phyloP scores from a whole-genome alignment of 345 rosid genomes.

The Toxicodendron radicans region DNA sequence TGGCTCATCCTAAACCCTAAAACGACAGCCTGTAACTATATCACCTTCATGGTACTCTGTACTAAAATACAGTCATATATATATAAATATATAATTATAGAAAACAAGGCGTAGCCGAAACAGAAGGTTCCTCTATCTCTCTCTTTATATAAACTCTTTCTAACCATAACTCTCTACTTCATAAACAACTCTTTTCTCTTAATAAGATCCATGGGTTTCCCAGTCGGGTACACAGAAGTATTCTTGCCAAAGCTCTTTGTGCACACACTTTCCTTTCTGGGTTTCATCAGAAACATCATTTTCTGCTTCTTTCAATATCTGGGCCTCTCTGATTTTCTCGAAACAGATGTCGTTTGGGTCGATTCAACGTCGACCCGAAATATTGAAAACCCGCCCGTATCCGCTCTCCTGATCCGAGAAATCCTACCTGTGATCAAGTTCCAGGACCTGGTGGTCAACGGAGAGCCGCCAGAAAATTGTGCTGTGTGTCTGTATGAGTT shows the following conservation, averaged over 20 bases:
- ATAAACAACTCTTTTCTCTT: background rate
- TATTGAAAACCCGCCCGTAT: conserved; percentile 47
- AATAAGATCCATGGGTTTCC: conserved; percentile 65
- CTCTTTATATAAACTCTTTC: conserved; percentile 12
- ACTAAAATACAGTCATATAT: background rate
- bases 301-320: conserved; percentile 48
- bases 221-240: conserved; percentile 75
- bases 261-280: conserved; percentile 61
- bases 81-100: background rate
- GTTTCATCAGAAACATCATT: conserved; percentile 53
- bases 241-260: conserved; percentile 71
- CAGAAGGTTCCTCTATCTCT: conserved; percentile 31
- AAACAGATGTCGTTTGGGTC: conserved; percentile 59
- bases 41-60: conserved; percentile 1
- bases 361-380: conserved; percentile 36
- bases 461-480: conserved; percentile 67
- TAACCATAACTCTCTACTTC: background rate
- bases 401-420: conserved; percentile 80
- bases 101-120: conserved; percentile 10
- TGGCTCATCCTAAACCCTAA: background rate
- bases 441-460: conserved; percentile 41
- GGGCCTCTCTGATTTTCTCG: conserved; percentile 82
- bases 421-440: conserved; percentile 68
- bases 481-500: conserved; percentile 84
- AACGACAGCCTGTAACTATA: conserved; percentile 25